Evolutionary conservation across 306 rosid species (phyloP).

Genomic region (Dryas alaskensis): DNA sequence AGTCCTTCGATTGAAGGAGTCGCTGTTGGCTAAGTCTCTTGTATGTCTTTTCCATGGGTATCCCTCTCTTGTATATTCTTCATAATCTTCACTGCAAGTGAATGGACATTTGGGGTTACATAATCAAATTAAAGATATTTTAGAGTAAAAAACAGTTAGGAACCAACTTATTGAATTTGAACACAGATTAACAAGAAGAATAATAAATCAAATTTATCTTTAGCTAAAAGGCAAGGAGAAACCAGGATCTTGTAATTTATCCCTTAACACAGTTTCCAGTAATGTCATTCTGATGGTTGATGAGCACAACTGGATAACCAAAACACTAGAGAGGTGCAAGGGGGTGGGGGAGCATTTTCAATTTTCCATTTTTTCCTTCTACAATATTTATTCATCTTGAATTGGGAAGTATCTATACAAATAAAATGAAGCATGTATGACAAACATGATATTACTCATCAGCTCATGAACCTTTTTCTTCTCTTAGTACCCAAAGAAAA

Average conservation of each 20-base stretch:
- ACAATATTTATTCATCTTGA: too few relatives aligned
- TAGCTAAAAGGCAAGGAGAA: background rate
- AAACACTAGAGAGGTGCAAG: background rate
- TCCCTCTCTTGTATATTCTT: conserved; percentile 45
- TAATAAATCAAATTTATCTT: background rate
- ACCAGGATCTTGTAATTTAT: background rate
- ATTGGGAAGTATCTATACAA: background rate
- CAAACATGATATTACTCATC: background rate
- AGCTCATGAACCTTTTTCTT: background rate
- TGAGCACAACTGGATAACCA: background rate
- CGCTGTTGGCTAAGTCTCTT: conserved; percentile 42
- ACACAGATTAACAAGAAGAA: background rate
- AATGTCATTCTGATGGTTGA: background rate
- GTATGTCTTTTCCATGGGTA: conserved; percentile 75
- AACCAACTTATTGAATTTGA: background rate
- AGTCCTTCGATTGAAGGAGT: conserved; percentile 43
- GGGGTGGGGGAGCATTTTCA: background rate
- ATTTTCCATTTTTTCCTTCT: too few relatives aligned
- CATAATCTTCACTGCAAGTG: conserved; percentile 59
- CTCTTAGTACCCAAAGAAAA: background rate
- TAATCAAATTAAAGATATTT: background rate
- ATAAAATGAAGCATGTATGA: too few relatives aligned
- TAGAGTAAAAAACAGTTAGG: background rate
- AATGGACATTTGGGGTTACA: conserved; percentile 17
- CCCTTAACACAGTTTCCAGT: background rate